Percentiles rank a stretch among this genome's conserved stretches.
Conservation (phyloP, 345 rosid genomes). For the Hevea brasiliensis region DNA sequence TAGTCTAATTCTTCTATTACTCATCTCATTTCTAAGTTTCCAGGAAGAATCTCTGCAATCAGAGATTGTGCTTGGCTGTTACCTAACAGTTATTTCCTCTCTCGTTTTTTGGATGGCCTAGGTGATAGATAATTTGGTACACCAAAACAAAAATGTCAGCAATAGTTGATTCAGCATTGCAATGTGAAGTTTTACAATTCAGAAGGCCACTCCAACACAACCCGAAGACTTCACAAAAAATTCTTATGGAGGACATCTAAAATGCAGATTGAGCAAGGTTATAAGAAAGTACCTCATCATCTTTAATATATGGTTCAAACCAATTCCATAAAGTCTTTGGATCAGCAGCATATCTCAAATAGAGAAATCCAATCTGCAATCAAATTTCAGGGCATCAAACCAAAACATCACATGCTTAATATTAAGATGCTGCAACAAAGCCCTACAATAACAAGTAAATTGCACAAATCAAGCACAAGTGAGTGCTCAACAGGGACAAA, state of each 20-base stretch:
- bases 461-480: not conserved
- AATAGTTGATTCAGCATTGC: not conserved
- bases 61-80: too few species aligned
- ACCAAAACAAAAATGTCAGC: too few species aligned
- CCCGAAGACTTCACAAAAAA: not conserved
- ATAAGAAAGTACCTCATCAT: constrained; percentile 69
- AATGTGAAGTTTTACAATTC: not conserved
- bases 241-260: too few species aligned
- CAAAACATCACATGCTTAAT: not conserved
- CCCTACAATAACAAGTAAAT: not conserved
- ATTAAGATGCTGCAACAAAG: not conserved
- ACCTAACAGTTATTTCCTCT: too few species aligned
- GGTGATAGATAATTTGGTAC: too few species aligned
- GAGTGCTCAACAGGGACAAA: too few species aligned
- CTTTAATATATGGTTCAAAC: constrained; percentile 87
- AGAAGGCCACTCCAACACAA: not conserved
- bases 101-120: too few species aligned
- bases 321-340: constrained; percentile 92
- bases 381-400: constrained; percentile 16
- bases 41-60: too few species aligned
- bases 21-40: too few species aligned
- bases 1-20: too few species aligned
- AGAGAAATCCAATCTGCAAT: constrained; percentile 93
- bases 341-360: constrained; percentile 92
- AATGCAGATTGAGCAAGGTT: not conserved